phyloP scores from a whole-genome alignment of 305 asterid species.

The Salvia sclarea region DNA sequence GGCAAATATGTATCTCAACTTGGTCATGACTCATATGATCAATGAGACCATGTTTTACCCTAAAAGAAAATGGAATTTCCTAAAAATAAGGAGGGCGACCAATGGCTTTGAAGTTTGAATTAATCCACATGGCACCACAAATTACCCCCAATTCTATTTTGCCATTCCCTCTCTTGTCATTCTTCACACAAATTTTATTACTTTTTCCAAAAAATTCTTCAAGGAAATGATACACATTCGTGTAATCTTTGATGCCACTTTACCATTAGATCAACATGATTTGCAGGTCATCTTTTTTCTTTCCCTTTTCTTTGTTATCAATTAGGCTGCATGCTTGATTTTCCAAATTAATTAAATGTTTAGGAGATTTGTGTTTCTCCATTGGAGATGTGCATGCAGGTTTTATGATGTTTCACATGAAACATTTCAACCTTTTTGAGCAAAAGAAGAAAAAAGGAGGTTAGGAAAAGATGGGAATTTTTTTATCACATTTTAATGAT shows the following conservation, averaged over 20 bases:
- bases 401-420: too few relatives aligned
- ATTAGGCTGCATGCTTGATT: not conserved
- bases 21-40: too few relatives aligned
- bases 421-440: too few relatives aligned
- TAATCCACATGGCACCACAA: conserved; percentile 11
- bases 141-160: not conserved
- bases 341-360: not conserved
- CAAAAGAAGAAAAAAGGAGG: too few relatives aligned
- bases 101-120: not conserved
- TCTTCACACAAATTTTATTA: not conserved
- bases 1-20: too few relatives aligned
- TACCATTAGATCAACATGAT: not conserved
- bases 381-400: too few relatives aligned
- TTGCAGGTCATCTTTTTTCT: not conserved
- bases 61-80: not conserved
- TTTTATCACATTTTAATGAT: too few relatives aligned
- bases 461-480: too few relatives aligned
- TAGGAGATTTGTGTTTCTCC: too few relatives aligned
- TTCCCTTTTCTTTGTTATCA: not conserved
- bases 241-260: conserved; percentile 5
- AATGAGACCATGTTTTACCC: too few relatives aligned
- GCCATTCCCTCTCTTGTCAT: not conserved
- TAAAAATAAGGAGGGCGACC: not conserved
- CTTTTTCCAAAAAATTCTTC: not conserved
- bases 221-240: not conserved